Evolutionary conservation across 192 early-diverging fungal genomes (phyloP).

Genomic region (Spizellomyces sp.): DNA sequence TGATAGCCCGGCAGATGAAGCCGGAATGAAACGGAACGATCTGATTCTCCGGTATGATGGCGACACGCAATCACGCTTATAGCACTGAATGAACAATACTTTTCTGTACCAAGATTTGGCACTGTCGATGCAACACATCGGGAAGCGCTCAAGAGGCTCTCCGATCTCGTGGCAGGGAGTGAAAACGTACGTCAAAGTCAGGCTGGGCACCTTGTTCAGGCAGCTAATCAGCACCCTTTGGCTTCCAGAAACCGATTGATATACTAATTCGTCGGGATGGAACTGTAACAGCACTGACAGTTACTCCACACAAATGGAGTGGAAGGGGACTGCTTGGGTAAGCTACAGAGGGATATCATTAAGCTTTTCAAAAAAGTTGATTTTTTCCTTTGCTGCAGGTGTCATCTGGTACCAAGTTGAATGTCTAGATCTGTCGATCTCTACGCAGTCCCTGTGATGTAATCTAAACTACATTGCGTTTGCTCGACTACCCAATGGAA

Average conservation of each 20-base stretch:
- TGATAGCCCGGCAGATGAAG: constrained; percentile 36
- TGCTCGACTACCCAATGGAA: too few relatives aligned
- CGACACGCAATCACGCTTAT: background rate
- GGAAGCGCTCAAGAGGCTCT: constrained; percentile 10
- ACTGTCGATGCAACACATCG: constrained; percentile 7
- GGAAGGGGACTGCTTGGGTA: constrained; percentile 54
- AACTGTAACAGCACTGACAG: background rate
- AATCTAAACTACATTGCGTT: too few relatives aligned
- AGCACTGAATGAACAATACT: background rate
- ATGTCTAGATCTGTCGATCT: too few relatives aligned
- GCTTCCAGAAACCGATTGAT: constrained; percentile 30
- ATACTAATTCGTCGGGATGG: constrained; percentile 34
- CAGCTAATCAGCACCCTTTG: background rate
- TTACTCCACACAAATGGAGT: constrained; percentile 45
- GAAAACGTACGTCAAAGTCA: constrained; percentile 30
- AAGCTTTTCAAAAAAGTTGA: too few relatives aligned
- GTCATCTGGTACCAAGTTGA: too few relatives aligned
- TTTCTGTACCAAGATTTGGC: constrained; percentile 14
- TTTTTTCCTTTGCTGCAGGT: too few relatives aligned
- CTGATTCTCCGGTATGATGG: constrained; percentile 14
- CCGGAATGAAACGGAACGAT: constrained; percentile 33
- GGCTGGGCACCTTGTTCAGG: background rate
- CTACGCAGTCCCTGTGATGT: too few relatives aligned
- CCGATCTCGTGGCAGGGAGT: constrained; percentile 13
- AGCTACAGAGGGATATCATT: background rate